A percentile compares a stretch with the other conserved stretches of the same genome.
Evolutionary conservation across 202 grass and related monocot genomes (phyloP).

Genomic region (Cymbopogon flexuosus): DNA sequence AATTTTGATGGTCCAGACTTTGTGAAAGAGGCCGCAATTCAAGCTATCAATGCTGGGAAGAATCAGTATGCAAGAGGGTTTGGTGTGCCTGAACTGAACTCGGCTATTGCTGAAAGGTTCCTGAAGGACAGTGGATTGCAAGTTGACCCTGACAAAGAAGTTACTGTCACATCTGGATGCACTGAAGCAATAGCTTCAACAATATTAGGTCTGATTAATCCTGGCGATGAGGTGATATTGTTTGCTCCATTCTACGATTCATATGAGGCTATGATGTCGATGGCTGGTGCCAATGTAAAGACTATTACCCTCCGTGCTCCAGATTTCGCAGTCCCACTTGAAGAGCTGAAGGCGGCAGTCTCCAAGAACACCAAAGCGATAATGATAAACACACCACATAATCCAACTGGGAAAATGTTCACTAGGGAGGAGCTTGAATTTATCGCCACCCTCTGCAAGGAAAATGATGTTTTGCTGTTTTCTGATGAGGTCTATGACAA

Average conservation of each 20-base stretch:
- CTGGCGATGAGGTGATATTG: slow-evolving; percentile 87
- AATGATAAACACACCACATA: slow-evolving; percentile 99
- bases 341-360: slow-evolving; percentile 70
- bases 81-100: slow-evolving; percentile 82
- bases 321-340: slow-evolving; percentile 69
- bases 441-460: slow-evolving; percentile 75
- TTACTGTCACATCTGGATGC: slow-evolving; percentile 94
- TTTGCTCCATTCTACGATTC: slow-evolving; percentile 98
- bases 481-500: slow-evolving; percentile 97
- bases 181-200: slow-evolving; percentile 97
- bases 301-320: slow-evolving; percentile 68
- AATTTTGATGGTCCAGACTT: slow-evolving; percentile 98
- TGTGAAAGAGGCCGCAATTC: slow-evolving; percentile 82
- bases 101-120: slow-evolving; percentile 63
- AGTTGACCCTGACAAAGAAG: slow-evolving; percentile 78
- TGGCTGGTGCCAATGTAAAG: slow-evolving; percentile 88
- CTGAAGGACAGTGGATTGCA: slow-evolving; percentile 70
- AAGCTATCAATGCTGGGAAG: slow-evolving; percentile 80
- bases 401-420: slow-evolving; percentile 98
- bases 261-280: slow-evolving; percentile 74
- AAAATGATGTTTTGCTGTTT: slow-evolving; percentile 90
- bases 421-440: slow-evolving; percentile 69
- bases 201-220: slow-evolving; percentile 85
- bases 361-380: slow-evolving; percentile 73
- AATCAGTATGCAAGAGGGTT: slow-evolving; percentile 95